Percentiles rank a stretch among this genome's conserved stretches.
These are phyloP conservation scores for Flaveria floridana DNA, from an alignment of 140 eudicot species.

Conservation along the genomic window DNA sequence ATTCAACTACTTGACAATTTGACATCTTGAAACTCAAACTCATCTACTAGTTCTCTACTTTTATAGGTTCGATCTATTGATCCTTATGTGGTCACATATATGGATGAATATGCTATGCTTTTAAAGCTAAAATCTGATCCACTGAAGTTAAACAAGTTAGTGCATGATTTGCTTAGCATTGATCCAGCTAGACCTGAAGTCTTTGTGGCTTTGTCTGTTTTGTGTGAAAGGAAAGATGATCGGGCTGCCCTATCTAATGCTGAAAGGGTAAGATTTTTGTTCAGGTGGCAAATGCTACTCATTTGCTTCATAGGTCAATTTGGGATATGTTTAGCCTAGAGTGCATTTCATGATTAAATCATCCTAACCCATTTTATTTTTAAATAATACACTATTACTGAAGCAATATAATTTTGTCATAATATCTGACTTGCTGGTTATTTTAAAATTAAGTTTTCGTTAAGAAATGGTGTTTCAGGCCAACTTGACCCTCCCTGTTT, in stretches of 20 bases:
- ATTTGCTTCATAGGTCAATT: slow-evolving; percentile 11
- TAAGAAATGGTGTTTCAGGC: neutral
- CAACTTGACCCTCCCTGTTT: neutral
- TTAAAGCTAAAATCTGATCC: slow-evolving; percentile 78
- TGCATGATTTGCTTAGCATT: slow-evolving; percentile 73
- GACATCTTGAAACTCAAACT: slow-evolving; percentile 20
- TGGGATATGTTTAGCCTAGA: neutral
- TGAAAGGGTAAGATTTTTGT: slow-evolving; percentile 56
- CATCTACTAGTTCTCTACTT: slow-evolving; percentile 21
- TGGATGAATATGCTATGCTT: slow-evolving; percentile 99
- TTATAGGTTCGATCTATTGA: slow-evolving; percentile 81
- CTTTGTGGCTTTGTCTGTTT: slow-evolving; percentile 84
- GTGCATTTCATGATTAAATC: neutral
- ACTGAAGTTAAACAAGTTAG: slow-evolving; percentile 75
- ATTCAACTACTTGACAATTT: slow-evolving; percentile 10
- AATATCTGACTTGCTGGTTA: neutral
- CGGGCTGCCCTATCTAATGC: slow-evolving; percentile 85
- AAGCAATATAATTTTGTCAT: neutral
- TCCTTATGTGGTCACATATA: slow-evolving; percentile 82
- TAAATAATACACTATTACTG: neutral
- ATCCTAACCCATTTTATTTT: neutral
- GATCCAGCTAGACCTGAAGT: slow-evolving; percentile 95
- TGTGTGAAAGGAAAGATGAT: slow-evolving; percentile 95
- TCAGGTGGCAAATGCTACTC: slow-evolving; percentile 1
- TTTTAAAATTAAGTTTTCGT: neutral